A percentile compares a stretch with the other conserved stretches of the same genome.
These are phyloP conservation scores for Aspergillus floridensis DNA, from an alignment of 2,329 filamentous ascomycete genomes.

Conservation along the genomic window DNA sequence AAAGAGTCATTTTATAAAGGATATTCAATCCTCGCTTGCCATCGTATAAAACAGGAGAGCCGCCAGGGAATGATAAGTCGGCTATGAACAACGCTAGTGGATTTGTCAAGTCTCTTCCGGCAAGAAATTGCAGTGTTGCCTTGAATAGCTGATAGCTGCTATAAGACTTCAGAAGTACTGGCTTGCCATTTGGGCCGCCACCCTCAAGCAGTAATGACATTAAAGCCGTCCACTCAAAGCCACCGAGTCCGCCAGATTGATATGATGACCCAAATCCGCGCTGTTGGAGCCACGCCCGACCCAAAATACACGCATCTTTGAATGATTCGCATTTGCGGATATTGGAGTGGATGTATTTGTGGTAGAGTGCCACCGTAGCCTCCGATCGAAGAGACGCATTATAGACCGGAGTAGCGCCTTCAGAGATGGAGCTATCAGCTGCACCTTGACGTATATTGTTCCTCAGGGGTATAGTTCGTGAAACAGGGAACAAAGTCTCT, in stretches of 20 bases:
- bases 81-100: conserved; percentile 51
- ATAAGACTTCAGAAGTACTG: conserved; percentile 73
- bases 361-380: conserved; percentile 67
- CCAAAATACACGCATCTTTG: conserved; percentile 79
- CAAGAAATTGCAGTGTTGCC: conserved; percentile 82
- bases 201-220: conserved; percentile 76
- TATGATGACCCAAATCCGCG: conserved; percentile 71
- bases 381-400: conserved; percentile 83
- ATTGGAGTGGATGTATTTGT: conserved; percentile 70
- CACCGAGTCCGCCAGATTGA: conserved; percentile 80
- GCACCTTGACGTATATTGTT: conserved; percentile 65
- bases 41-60: conserved; percentile 75
- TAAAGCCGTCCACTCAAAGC: conserved; percentile 85
- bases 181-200: conserved; percentile 69
- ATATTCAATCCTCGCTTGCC: conserved; percentile 72
- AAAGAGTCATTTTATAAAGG: conserved; percentile 84
- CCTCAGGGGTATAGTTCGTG: conserved; percentile 68
- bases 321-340: conserved; percentile 70
- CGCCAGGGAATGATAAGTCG: conserved; percentile 36
- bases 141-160: conserved; percentile 95
- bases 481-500: conserved; percentile 64
- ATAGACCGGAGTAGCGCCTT: conserved; percentile 74
- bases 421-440: conserved; percentile 35
- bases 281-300: conserved; percentile 84
- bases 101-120: conserved; percentile 69